Conservation (phyloP, 805 yeast species). For the Lachancea kluyveri region DNA sequence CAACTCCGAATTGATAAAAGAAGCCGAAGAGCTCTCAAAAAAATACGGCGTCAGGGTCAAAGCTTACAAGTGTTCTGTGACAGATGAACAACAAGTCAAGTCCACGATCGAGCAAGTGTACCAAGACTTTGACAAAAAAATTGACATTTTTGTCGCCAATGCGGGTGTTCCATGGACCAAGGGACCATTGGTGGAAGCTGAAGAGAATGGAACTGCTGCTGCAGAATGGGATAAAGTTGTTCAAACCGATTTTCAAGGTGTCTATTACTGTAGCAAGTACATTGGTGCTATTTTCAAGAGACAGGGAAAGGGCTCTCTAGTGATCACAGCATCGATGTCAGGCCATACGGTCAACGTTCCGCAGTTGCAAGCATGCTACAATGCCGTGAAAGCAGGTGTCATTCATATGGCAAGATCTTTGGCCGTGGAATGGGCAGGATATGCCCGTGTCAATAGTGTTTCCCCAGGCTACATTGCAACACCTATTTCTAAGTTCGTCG, state of each 20-base stretch:
- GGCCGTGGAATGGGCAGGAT: conserved; percentile 85
- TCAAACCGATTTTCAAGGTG: conserved; percentile 72
- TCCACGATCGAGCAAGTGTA: conserved; percentile 34
- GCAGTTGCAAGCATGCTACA: conserved; percentile 79
- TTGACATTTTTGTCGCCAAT: conserved; percentile 82
- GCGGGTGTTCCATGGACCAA: conserved; percentile 84
- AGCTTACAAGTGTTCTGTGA: conserved; percentile 40
- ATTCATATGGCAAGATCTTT: conserved; percentile 69
- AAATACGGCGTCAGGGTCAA: conserved; percentile 55
- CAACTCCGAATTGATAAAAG: conserved; percentile 38
- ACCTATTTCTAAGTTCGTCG: conserved; percentile 49
- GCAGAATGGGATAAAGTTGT: conserved; percentile 67
- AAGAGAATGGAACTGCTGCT: conserved; percentile 38
- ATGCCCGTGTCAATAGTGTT: conserved; percentile 77
- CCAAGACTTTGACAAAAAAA: conserved; percentile 60
- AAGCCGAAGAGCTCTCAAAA: conserved; percentile 31
- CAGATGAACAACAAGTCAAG: conserved; percentile 23
- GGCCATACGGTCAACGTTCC: conserved; percentile 85
- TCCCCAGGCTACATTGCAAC: conserved; percentile 86
- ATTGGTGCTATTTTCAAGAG: conserved; percentile 67
- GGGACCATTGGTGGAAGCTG: conserved; percentile 48
- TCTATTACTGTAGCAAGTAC: conserved; percentile 70
- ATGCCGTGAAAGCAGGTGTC: conserved; percentile 82
- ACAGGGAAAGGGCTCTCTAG: conserved; percentile 71
- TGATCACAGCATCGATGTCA: conserved; percentile 85